A percentile compares a stretch with the other conserved stretches of the same genome.
phyloP scores from a whole-genome alignment of 148 eudicot species.

The Rheum nobile region DNA sequence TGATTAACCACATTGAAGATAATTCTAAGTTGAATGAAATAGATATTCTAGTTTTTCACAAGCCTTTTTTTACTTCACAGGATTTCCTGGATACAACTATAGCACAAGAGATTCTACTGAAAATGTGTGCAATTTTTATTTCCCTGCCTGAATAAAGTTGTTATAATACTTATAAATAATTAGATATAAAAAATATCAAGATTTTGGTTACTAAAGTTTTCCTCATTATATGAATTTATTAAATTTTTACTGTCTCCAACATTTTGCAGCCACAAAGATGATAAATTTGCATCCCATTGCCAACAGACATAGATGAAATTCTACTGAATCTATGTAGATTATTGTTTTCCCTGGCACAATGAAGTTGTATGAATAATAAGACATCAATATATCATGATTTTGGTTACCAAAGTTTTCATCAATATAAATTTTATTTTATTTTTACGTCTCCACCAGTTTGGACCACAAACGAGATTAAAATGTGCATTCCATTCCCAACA shows the following conservation, averaged over 20 bases:
- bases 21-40: neutral
- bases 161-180: neutral
- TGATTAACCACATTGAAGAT: neutral
- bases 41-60: neutral
- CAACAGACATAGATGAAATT: neutral
- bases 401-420: too few species aligned
- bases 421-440: too few species aligned
- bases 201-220: neutral
- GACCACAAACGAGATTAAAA: too few species aligned
- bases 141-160: neutral
- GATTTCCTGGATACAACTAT: neutral
- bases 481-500: too few species aligned
- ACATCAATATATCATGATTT: too few species aligned
- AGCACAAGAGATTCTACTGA: neutral
- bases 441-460: too few species aligned
- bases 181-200: too few species aligned
- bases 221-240: neutral
- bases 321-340: too few species aligned
- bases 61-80: neutral
- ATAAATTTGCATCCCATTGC: neutral
- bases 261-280: too few species aligned
- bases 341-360: too few species aligned
- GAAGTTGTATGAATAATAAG: too few species aligned
- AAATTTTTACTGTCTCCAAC: too few species aligned
- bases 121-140: neutral